phyloP scores from a whole-genome alignment of 306 rosid species.

The Vigna unguiculata region DNA sequence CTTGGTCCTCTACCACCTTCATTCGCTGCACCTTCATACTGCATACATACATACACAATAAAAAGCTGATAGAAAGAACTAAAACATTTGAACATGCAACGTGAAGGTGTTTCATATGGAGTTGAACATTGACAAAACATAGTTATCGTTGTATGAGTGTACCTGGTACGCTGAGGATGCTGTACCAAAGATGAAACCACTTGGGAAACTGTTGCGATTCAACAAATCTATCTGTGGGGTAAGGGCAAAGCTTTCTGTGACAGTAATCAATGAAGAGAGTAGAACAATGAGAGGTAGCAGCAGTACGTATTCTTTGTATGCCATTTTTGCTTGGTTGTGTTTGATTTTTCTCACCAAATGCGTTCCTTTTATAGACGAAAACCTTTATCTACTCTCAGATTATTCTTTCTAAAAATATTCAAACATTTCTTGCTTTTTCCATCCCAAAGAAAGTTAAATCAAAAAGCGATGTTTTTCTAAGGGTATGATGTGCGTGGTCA shows the following conservation, averaged over 20 bases:
- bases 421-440: neutral
- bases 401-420: neutral
- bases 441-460: neutral
- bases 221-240: neutral
- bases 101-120: neutral
- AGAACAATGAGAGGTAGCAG: neutral
- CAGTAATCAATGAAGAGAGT: neutral
- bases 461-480: neutral
- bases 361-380: constrained; percentile 1
- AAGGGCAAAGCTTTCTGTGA: neutral
- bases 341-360: neutral
- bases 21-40: constrained; percentile 67
- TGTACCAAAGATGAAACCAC: constrained; percentile 45
- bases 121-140: neutral
- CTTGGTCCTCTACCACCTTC: constrained; percentile 67
- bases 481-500: neutral
- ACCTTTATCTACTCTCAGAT: neutral
- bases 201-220: constrained; percentile 34
- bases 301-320: neutral
- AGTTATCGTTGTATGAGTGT: neutral
- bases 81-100: neutral
- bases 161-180: constrained; percentile 42
- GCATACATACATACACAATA: neutral
- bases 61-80: neutral
- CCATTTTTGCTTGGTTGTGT: neutral